Conservation (phyloP, 768 basidiomycete species). For the Botryobasidium botryosum region DNA sequence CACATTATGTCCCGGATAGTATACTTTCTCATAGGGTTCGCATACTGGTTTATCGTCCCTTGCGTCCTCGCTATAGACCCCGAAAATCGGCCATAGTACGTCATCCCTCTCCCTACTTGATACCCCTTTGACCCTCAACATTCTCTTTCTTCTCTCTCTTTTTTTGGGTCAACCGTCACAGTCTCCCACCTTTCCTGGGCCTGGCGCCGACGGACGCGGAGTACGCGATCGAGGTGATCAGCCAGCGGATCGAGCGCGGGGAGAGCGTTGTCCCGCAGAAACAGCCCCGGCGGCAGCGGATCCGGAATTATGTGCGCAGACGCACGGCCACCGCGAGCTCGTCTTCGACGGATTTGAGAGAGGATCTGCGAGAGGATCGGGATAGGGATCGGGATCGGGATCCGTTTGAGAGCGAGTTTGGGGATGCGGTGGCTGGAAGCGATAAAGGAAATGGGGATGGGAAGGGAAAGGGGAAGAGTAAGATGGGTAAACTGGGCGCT, state of each 20-base stretch:
- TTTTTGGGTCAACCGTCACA: constrained; percentile 19
- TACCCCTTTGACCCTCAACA: too few relatives aligned
- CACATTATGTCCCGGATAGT: constrained; percentile 32
- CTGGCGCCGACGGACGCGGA: constrained; percentile 51
- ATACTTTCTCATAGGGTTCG: constrained; percentile 30
- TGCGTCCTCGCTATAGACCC: constrained; percentile 35
- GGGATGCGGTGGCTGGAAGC: too few relatives aligned
- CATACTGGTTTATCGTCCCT: constrained; percentile 50
- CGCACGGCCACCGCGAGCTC: too few relatives aligned
- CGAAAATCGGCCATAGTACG: constrained; percentile 28
- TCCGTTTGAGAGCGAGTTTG: too few relatives aligned
- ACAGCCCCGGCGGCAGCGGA: too few relatives aligned
- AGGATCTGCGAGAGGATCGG: too few relatives aligned
- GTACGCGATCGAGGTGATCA: constrained; percentile 53
- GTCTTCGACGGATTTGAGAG: too few relatives aligned
- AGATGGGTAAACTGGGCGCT: too few relatives aligned
- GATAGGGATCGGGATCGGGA: too few relatives aligned
- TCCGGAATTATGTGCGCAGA: too few relatives aligned
- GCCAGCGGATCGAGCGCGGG: constrained; percentile 39
- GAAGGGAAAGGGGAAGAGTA: too few relatives aligned
- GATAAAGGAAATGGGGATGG: too few relatives aligned
- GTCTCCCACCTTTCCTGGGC: constrained; percentile 31
- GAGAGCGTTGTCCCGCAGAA: constrained; percentile 26
- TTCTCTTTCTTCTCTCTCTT: not conserved
- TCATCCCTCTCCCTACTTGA: constrained; percentile 1